Percentiles rank a stretch among this genome's conserved stretches.
Evolutionary conservation across 306 rosid genomes (phyloP).

Genomic region (Albizia julibrissin): DNA sequence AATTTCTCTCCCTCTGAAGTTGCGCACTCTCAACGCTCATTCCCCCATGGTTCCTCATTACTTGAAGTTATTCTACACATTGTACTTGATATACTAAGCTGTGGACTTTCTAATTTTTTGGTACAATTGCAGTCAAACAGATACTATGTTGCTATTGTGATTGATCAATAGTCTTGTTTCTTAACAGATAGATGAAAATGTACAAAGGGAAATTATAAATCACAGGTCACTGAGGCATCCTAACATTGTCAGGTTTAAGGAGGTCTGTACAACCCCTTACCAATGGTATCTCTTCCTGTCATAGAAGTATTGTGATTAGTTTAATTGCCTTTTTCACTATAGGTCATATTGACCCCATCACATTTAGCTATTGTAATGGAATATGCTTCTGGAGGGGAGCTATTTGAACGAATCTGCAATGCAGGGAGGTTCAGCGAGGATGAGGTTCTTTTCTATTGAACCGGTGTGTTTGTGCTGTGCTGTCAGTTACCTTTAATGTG

Average conservation of each 20-base stretch:
- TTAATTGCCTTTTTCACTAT: conserved; percentile 31
- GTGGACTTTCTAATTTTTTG: neutral
- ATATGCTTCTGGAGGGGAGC: conserved; percentile 97
- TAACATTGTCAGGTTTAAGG: conserved; percentile 92
- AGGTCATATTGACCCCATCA: conserved; percentile 88
- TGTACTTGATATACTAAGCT: conserved; percentile 2
- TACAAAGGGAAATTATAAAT: conserved; percentile 90
- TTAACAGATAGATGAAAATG: conserved; percentile 97
- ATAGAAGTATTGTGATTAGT: conserved; percentile 18
- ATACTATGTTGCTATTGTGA: conserved; percentile 12
- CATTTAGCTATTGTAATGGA: conserved; percentile 95
- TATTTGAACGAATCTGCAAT: conserved; percentile 95
- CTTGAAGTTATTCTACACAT: neutral
- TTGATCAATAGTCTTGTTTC: conserved; percentile 14
- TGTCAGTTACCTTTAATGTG: conserved; percentile 30
- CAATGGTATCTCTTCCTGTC: conserved; percentile 13
- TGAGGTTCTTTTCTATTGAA: conserved; percentile 56
- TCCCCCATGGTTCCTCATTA: neutral
- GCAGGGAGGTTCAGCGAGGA: conserved; percentile 99
- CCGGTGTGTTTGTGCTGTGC: conserved; percentile 24
- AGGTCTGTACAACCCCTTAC: conserved; percentile 52
- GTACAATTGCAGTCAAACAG: conserved; percentile 6
- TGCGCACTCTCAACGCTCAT: neutral
- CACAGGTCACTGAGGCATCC: conserved; percentile 97
- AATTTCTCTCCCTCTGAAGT: neutral